Percentiles rank a stretch among this genome's conserved stretches.
Evolutionary conservation across 179 eudicot species (phyloP).

Genomic region (Heliamphora pulchella): DNA sequence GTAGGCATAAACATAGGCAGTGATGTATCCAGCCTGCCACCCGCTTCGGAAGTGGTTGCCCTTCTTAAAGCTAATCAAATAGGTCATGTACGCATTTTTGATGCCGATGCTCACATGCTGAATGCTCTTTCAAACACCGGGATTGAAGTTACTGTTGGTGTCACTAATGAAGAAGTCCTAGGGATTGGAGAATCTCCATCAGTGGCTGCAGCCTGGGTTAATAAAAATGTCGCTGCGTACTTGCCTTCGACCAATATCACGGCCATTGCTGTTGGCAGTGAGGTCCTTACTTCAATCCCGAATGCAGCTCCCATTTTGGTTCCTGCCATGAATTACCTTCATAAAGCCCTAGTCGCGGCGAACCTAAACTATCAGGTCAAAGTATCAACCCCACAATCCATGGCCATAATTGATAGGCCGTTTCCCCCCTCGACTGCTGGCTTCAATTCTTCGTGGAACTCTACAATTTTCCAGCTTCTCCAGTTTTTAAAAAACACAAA

Average conservation of each 20-base stretch:
- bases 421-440: constrained; percentile 85
- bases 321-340: constrained; percentile 69
- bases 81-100: constrained; percentile 68
- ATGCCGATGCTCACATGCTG: constrained; percentile 61
- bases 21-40: constrained; percentile 47
- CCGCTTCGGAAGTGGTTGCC: constrained; percentile 53
- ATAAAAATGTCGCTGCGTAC: constrained; percentile 60
- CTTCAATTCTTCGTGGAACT: constrained; percentile 64
- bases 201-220: constrained; percentile 72
- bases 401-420: constrained; percentile 56
- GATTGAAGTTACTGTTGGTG: constrained; percentile 74
- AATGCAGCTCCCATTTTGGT: constrained; percentile 58
- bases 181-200: constrained; percentile 68
- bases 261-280: constrained; percentile 73
- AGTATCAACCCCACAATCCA: constrained; percentile 73
- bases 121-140: constrained; percentile 69
- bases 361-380: constrained; percentile 57
- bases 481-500: constrained; percentile 70
- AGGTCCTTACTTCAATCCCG: constrained; percentile 63
- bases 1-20: constrained; percentile 76
- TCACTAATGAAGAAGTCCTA: constrained; percentile 59
- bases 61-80: constrained; percentile 51
- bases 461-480: constrained; percentile 58
- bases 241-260: constrained; percentile 77
- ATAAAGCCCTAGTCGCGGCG: constrained; percentile 69